phyloP scores from a whole-genome alignment of 225 moss, liverwort and hornwort genomes.

The Asterella californica region DNA sequence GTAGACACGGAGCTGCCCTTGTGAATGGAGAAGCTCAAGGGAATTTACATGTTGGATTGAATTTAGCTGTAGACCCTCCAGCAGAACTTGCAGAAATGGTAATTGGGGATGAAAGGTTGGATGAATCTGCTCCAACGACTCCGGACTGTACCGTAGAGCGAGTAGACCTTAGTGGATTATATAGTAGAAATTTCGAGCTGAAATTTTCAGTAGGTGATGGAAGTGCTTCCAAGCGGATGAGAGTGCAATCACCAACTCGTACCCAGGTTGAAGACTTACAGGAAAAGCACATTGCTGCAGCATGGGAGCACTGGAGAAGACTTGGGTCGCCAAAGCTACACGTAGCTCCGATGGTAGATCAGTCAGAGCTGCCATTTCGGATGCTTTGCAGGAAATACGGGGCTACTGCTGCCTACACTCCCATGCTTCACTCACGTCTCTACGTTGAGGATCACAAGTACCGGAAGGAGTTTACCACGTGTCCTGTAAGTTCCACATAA shows the following conservation, averaged over 20 bases:
- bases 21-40: neutral
- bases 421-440: slow-evolving; percentile 92
- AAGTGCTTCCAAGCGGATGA: slow-evolving; percentile 30
- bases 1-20: neutral
- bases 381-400: slow-evolving; percentile 98
- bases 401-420: slow-evolving; percentile 93
- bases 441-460: slow-evolving; percentile 79
- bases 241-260: slow-evolving; percentile 15
- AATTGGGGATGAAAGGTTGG: slow-evolving; percentile 9
- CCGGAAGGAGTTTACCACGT: slow-evolving; percentile 90
- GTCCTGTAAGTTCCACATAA: slow-evolving; percentile 53
- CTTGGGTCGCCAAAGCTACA: slow-evolving; percentile 80
- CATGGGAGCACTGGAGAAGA: slow-evolving; percentile 91
- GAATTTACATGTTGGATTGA: slow-evolving; percentile 7
- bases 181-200: slow-evolving; percentile 15
- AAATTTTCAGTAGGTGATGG: slow-evolving; percentile 3
- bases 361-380: slow-evolving; percentile 96
- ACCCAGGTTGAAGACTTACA: slow-evolving; percentile 4
- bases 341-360: slow-evolving; percentile 99
- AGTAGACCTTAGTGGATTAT: slow-evolving; percentile 8
- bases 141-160: slow-evolving; percentile 19
- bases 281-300: slow-evolving; percentile 47
- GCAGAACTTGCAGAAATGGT: slow-evolving; percentile 16
- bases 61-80: slow-evolving; percentile 5
- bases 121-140: slow-evolving; percentile 20